Evolutionary conservation across 768 basidiomycete species (phyloP), one percentile per base, ranked within the genome.

Genomic region (Strobilomyces confusus): DNA sequence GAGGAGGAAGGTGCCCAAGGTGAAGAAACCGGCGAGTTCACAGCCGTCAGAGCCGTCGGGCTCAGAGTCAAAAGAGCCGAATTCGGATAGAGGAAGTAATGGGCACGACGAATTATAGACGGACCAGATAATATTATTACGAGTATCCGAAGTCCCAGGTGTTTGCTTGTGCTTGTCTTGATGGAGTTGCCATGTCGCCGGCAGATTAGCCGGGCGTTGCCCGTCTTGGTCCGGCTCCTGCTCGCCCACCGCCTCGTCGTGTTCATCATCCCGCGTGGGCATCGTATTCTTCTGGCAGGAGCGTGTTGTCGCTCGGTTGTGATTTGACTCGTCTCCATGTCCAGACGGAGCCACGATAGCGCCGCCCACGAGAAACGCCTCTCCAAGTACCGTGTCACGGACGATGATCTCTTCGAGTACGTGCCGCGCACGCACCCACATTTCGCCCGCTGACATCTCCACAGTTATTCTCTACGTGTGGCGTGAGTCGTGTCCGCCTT

Each of bases 321-420:
- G 42, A 59, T 54, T 49, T n/a, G 63, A 42, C 32, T 48, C 55
- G 55, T 63, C 52, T 59, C 51, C 56, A 63, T 89, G 84, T 89
- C 90, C 56, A 81, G 79, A 71, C 80, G 88, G 68, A 92, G 89
- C 75, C 80, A 85, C 72, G 80, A 81, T 60, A 83, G 87, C 70
- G 75, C 73, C 60, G 77, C 84, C 56, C 85, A 87, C 59, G 83
- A 88, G 68, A 81, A 80, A 71, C 82, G 89, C 55, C 55, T 87
- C 57, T 86, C 87, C 59, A 86, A 85, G 68, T 80, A 88, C 72
- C 80, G 85, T 58, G 83, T 92, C 47, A 81, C 86, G 25, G 91
- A 93, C 62, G 89, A 92, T 52, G 91, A 93, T 66, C 75, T 93
- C 61, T 91, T 89, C 75, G 82, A 89, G 91, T 93, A 69, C 60